Evolutionary conservation across 179 eudicot genomes (phyloP).

Genomic region (Carnegiea gigantea): DNA sequence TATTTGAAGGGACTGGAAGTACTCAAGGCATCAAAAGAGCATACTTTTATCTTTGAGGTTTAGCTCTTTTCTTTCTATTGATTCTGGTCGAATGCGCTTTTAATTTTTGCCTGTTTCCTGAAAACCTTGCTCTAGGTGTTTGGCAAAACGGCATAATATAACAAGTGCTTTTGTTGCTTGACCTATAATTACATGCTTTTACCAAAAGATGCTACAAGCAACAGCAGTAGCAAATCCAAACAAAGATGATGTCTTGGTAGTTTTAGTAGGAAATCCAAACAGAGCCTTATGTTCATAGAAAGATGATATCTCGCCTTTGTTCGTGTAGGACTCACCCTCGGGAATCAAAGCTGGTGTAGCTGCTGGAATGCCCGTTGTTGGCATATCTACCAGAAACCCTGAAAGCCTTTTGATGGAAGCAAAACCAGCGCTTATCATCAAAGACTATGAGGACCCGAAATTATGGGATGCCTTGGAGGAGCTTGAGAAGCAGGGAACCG

Average conservation of each 20-base stretch:
- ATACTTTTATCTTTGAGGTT: conserved; percentile 85
- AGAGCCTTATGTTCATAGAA: neutral
- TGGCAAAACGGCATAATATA: neutral
- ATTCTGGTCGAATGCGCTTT: neutral
- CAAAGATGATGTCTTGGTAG: no score
- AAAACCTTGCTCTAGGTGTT: neutral
- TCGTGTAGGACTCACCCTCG: conserved; percentile 75
- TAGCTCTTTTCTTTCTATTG: conserved; percentile 5
- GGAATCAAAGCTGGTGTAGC: conserved; percentile 96
- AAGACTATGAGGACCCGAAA: conserved; percentile 75
- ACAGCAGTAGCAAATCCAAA: no score
- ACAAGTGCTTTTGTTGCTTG: neutral
- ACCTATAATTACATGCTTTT: no score
- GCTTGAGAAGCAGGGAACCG: conserved; percentile 54
- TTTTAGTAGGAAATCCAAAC: no score
- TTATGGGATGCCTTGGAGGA: conserved; percentile 85
- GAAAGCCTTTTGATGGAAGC: conserved; percentile 63
- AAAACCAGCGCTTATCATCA: conserved; percentile 61
- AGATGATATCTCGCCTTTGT: conserved; percentile 8
- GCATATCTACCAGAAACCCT: conserved; percentile 70
- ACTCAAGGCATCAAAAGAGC: conserved; percentile 75
- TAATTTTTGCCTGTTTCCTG: neutral
- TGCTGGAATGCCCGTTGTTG: conserved; percentile 83
- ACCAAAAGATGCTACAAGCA: no score
- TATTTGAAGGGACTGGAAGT: conserved; percentile 78